These are phyloP conservation scores for Lentinula lateritia DNA, from an alignment of 768 basidiomycete species.

Conservation along the genomic window DNA sequence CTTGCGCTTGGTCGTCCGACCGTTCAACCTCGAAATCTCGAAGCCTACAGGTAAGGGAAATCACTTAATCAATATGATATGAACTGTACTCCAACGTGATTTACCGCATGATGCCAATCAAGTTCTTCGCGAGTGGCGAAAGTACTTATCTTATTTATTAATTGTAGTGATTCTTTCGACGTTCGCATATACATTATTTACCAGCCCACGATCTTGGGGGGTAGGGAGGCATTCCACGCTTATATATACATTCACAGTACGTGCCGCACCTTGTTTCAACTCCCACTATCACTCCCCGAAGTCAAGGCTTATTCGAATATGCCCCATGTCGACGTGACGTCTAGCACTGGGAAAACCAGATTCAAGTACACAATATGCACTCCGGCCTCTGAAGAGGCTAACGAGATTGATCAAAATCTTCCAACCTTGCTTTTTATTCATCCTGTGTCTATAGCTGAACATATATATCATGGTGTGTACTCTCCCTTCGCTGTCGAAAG, in stretches of 20 bases:
- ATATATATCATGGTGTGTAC: conserved; percentile 29
- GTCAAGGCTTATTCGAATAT: neutral
- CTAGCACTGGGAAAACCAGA: neutral
- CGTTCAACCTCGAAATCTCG: too few relatives aligned
- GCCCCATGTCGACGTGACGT: neutral
- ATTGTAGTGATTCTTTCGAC: neutral
- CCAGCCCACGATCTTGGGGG: neutral
- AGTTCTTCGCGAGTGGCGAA: neutral
- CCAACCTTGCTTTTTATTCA: conserved; percentile 35
- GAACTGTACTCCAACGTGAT: neutral
- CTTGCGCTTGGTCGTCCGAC: too few relatives aligned
- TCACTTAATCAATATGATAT: too few relatives aligned
- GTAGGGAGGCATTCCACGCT: neutral
- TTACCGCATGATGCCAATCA: neutral
- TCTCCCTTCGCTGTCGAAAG: too few relatives aligned
- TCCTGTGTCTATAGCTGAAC: conserved; percentile 26
- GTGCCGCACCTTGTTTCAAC: neutral
- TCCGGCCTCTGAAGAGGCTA: conserved; percentile 23
- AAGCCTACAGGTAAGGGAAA: too few relatives aligned
- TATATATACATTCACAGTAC: neutral
- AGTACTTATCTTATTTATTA: neutral
- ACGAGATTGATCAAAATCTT: conserved; percentile 24
- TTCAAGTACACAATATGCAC: conserved; percentile 34
- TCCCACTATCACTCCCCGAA: neutral
- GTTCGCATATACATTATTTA: neutral